A percentile compares a stretch with the other conserved stretches of the same genome.
phyloP scores from a whole-genome alignment of 805 yeast genomes.

The Kodamaea nitidulidarum region DNA sequence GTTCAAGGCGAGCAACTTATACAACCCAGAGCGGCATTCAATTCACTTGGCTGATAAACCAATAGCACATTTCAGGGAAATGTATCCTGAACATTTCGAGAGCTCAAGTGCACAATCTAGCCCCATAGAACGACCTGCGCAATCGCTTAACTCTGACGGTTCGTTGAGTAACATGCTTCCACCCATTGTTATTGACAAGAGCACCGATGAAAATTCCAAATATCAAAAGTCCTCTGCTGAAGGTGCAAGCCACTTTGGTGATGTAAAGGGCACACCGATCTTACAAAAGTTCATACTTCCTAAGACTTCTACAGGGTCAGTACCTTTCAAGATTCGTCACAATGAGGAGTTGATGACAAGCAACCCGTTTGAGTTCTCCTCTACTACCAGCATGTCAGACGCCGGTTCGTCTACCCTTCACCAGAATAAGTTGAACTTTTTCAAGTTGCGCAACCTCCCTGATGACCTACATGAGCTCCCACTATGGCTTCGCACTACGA shows the following conservation, averaged over 20 bases:
- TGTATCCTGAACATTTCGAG: constrained; percentile 17
- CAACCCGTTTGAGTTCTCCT: constrained; percentile 13
- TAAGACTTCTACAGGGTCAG: constrained; percentile 20
- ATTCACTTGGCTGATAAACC: constrained; percentile 43
- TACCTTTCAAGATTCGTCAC: constrained; percentile 40
- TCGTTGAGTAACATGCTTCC: constrained; percentile 10
- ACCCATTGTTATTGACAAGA: constrained; percentile 12
- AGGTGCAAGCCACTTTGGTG: no score
- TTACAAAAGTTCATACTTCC: constrained; percentile 57
- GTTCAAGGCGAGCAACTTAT: constrained; percentile 32
- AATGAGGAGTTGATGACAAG: constrained; percentile 45
- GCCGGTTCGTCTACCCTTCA: constrained; percentile 10
- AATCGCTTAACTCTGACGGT: not conserved
- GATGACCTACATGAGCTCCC: constrained; percentile 42
- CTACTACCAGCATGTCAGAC: constrained; percentile 1
- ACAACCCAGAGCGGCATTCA: constrained; percentile 22
- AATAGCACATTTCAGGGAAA: constrained; percentile 30
- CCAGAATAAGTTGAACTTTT: constrained; percentile 12
- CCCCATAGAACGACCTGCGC: constrained; percentile 4
- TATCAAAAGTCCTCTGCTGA: no score
- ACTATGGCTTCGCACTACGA: constrained; percentile 22
- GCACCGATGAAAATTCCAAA: constrained; percentile 2
- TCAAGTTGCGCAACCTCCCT: constrained; percentile 21
- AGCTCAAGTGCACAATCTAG: constrained; percentile 13
- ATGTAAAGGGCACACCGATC: constrained; percentile 27